phyloP scores from a whole-genome alignment of 805 yeast species.

The Yarrowia hollandica region DNA sequence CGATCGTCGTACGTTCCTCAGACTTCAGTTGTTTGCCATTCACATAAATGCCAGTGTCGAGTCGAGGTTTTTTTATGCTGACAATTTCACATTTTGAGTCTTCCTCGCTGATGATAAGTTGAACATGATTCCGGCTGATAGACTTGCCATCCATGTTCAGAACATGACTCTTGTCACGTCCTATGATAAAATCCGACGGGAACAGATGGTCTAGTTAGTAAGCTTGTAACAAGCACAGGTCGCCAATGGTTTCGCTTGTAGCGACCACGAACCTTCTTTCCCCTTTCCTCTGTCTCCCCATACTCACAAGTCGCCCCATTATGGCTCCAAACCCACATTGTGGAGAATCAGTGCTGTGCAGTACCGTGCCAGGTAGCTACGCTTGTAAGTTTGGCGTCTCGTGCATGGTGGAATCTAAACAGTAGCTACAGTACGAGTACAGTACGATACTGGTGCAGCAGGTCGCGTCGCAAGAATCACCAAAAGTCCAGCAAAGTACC shows the following conservation, averaged over 20 bases:
- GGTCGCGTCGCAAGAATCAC: too few relatives aligned
- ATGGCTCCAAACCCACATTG: constrained; percentile 25
- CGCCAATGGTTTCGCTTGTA: too few relatives aligned
- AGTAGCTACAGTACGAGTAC: too few relatives aligned
- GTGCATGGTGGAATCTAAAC: background rate
- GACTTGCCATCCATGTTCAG: constrained; percentile 22
- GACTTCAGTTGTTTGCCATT: constrained; percentile 9
- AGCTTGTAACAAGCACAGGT: too few relatives aligned
- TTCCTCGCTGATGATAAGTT: constrained; percentile 21
- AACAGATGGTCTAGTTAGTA: constrained; percentile 22
- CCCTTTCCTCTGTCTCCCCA: too few relatives aligned
- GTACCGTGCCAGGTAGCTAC: too few relatives aligned
- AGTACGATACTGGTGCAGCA: too few relatives aligned
- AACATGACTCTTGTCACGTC: constrained; percentile 18
- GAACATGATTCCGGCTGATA: constrained; percentile 18
- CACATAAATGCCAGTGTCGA: constrained; percentile 14
- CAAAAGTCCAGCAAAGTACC: background rate
- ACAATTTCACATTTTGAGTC: constrained; percentile 11
- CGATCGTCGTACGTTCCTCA: background rate
- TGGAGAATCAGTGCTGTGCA: constrained; percentile 8
- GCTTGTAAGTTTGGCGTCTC: background rate
- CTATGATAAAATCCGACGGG: constrained; percentile 7
- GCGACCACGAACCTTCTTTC: background rate
- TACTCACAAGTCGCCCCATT: constrained; percentile 16
- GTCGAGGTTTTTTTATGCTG: constrained; percentile 21